Base-by-base conservation (phyloP, 176 grass and related monocot species). In the Raddia guianensis region DNA sequence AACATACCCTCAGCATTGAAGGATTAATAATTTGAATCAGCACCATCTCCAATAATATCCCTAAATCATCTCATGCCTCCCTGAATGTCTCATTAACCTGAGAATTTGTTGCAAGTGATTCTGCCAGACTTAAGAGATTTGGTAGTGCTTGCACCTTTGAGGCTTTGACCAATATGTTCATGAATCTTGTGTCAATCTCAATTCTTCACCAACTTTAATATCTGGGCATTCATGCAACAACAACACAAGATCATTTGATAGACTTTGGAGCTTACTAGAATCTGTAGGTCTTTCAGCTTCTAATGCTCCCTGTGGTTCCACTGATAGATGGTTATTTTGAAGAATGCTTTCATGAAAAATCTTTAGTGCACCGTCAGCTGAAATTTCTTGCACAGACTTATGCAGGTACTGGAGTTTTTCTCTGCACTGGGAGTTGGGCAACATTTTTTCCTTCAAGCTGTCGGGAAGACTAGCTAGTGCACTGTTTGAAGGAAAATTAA, bases 271-370 rank as follows among this genome's bases (percentile, higher is more conserved):
- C 37, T 80, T 90, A 76, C 86, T 87, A 37, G 80, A 89, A 49
- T 66, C 49, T 53, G 76, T 55, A 80, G 76, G 51, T 16, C 69
- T 40, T 12, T 66, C 77, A 18, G 10, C 51, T 0, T 12, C 27
- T 63, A 49, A 80, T 57, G 72, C 73, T 37, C 51, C 77, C 72
- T 48, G 33, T 59, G 72, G 13, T 68, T 83, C 76, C 13, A 57
- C 77, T 45, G 20, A 50, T 19, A 35, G 52, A 59, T 47, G 37
- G 47, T 86, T 35, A 57, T 56, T 68, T 74, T 83, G 69, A 46
- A 65, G 9, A 61, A 90, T 89, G 52, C 67, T 83, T 37, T 86
- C 60, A 77, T 85, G 69, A 76, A 87, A 91, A 78, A 89, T 93
- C 51, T 75, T 73, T 20, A 87, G 73, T 20, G 93, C 77, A 3